Conservation (phyloP, 352 stramenopile genomes). For the Sclerospora graminicola region DNA sequence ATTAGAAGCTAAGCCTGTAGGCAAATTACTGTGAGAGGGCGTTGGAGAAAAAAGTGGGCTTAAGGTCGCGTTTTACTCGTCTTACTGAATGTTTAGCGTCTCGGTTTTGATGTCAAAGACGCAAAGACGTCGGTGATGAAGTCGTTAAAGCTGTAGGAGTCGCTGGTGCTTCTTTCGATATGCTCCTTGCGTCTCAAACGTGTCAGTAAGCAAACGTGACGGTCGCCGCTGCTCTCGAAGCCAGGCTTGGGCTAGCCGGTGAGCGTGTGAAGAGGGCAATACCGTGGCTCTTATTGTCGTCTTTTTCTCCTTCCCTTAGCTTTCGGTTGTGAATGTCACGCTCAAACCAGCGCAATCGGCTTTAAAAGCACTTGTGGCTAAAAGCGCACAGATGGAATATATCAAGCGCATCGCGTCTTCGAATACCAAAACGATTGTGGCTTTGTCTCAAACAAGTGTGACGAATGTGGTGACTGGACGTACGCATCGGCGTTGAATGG, state of each 20-base stretch:
- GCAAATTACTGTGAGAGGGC: too few relatives aligned
- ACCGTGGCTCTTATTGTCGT: constrained; percentile 24
- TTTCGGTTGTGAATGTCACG: constrained; percentile 24
- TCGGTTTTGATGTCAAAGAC: too few relatives aligned
- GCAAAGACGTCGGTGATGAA: too few relatives aligned
- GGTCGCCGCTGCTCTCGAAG: constrained; percentile 15
- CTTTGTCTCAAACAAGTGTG: not conserved
- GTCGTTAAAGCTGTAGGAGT: too few relatives aligned
- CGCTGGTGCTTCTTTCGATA: constrained; percentile 20
- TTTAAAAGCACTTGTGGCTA: constrained; percentile 26
- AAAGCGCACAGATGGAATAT: constrained; percentile 39
- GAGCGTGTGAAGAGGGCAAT: constrained; percentile 22
- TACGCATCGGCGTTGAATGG: constrained; percentile 2
- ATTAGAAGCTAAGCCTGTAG: constrained; percentile 20
- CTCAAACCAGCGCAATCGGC: constrained; percentile 21
- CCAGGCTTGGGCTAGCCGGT: constrained; percentile 22
- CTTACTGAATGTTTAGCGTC: too few relatives aligned
- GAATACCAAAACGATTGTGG: constrained; percentile 28
- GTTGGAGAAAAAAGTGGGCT: too few relatives aligned
- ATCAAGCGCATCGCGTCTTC: constrained; percentile 29
- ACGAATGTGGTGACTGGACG: constrained; percentile 4
- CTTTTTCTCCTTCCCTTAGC: constrained; percentile 26
- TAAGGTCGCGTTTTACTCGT: too few relatives aligned
- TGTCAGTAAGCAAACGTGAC: constrained; percentile 19
- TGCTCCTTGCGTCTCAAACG: constrained; percentile 29